Conservation (phyloP, 495 filamentous ascomycete genomes). For the Talaromyces trachyspermus region DNA sequence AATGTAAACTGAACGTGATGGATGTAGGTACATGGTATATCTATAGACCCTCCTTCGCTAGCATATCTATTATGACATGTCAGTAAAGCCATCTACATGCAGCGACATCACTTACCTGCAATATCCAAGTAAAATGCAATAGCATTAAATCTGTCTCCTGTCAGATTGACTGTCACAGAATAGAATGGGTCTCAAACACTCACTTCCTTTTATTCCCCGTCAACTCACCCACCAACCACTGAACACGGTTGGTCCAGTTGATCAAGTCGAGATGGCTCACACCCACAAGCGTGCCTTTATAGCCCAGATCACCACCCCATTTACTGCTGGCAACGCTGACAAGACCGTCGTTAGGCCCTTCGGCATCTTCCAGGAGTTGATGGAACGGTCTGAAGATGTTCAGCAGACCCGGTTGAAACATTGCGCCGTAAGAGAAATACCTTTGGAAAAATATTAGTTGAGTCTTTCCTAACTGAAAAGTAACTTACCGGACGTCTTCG, state of each 20-base stretch:
- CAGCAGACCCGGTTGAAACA: conserved; percentile 55
- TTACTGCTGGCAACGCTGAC: conserved; percentile 78
- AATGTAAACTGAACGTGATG: too few species aligned
- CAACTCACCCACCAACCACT: conserved; percentile 60
- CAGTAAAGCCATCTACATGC: background rate
- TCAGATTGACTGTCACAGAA: conserved; percentile 1
- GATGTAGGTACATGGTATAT: too few species aligned
- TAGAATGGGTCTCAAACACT: conserved; percentile 16
- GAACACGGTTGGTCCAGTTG: conserved; percentile 86
- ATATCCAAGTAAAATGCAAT: conserved; percentile 93
- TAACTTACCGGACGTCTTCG: conserved; percentile 51
- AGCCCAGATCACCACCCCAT: conserved; percentile 66
- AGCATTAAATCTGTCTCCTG: conserved; percentile 71
- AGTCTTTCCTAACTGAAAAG: background rate
- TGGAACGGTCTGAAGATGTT: conserved; percentile 72
- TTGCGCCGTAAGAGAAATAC: conserved; percentile 90
- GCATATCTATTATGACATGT: conserved; percentile 48
- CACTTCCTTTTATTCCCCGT: conserved; percentile 65
- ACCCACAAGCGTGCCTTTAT: conserved; percentile 81
- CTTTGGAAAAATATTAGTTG: conserved; percentile 24
- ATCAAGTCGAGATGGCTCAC: conserved; percentile 91
- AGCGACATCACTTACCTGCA: conserved; percentile 45
- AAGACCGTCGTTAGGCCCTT: conserved; percentile 88
- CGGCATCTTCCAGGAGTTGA: conserved; percentile 55
- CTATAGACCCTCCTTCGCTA: conserved; percentile 64